Percentiles rank a stretch among this genome's conserved stretches.
Evolutionary conservation across 2,329 filamentous ascomycete species (phyloP).

Genomic region (Scedosporium apiospermum): DNA sequence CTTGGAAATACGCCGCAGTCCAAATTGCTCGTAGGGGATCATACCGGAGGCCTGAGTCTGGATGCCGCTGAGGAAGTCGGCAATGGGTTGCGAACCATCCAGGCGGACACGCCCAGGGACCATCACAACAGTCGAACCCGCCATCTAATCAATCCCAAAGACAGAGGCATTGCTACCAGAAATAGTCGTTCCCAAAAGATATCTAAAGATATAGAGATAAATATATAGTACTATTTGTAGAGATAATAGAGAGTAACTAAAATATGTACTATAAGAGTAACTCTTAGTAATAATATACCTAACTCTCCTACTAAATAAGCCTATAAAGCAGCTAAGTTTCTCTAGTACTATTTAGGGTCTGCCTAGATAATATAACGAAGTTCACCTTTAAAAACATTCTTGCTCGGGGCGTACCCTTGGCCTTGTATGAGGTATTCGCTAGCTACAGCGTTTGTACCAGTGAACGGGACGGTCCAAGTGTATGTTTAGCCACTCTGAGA

Average conservation of each 20-base stretch:
- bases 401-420: not conserved
- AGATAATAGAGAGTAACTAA: not conserved
- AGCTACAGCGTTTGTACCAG: not conserved
- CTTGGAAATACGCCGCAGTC: constrained; percentile 11
- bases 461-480: not conserved
- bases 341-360: not conserved
- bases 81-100: constrained; percentile 6
- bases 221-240: not conserved
- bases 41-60: constrained; percentile 12
- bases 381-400: not conserved
- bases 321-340: not conserved
- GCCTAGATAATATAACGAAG: not conserved
- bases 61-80: constrained; percentile 8
- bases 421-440: not conserved
- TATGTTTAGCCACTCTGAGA: not conserved
- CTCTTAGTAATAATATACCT: not conserved
- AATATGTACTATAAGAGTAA: not conserved
- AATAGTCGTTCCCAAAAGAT: constrained; percentile 2
- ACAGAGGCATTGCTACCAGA: constrained; percentile 11
- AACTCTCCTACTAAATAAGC: not conserved
- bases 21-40: constrained; percentile 16
- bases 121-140: constrained; percentile 12
- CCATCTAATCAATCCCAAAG: constrained; percentile 8
- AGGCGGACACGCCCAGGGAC: constrained; percentile 11
- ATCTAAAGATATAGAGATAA: not conserved